Evolutionary conservation across 1,284 basidiomycete genomes (phyloP).

Genomic region (Apiotrichum gracile): DNA sequence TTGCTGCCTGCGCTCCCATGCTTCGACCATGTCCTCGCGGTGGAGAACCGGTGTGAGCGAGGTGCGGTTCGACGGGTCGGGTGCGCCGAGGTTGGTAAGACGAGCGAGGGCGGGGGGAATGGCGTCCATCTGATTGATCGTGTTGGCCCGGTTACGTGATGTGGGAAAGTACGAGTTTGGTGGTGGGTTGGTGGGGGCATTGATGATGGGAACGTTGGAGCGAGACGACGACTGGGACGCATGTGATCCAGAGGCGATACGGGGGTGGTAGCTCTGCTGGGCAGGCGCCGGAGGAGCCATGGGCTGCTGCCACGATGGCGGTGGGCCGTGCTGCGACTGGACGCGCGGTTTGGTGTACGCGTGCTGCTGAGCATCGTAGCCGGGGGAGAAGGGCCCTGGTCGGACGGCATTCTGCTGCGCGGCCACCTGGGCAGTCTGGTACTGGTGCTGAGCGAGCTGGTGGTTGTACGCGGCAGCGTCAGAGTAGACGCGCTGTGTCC

Average conservation of each 20-base stretch:
- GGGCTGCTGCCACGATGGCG: slow-evolving; percentile 13
- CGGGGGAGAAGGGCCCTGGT: slow-evolving; percentile 32
- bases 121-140: slow-evolving; percentile 75
- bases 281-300: slow-evolving; percentile 20
- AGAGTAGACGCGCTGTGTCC: slow-evolving; percentile 72
- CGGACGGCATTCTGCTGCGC: slow-evolving; percentile 26
- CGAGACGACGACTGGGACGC: slow-evolving; percentile 28
- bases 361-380: slow-evolving; percentile 23
- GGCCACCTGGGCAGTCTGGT: slow-evolving; percentile 69
- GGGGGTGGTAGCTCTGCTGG: slow-evolving; percentile 28
- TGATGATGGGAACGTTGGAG: slow-evolving; percentile 44
- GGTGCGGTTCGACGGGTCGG: slow-evolving; percentile 62
- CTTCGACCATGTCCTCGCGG: slow-evolving; percentile 79
- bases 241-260: slow-evolving; percentile 16
- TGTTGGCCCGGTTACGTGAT: slow-evolving; percentile 69
- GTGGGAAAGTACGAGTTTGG: slow-evolving; percentile 62
- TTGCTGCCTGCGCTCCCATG: slow-evolving; percentile 75
- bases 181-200: slow-evolving; percentile 45
- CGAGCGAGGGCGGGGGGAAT: slow-evolving; percentile 86
- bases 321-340: slow-evolving; percentile 39
- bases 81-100: slow-evolving; percentile 73
- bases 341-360: slow-evolving; percentile 11
- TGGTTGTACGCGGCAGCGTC: slow-evolving; percentile 93
- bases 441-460: slow-evolving; percentile 88
- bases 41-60: slow-evolving; percentile 81